phyloP scores from a whole-genome alignment of 2,329 filamentous ascomycete genomes.

The Monilinia laxa region DNA sequence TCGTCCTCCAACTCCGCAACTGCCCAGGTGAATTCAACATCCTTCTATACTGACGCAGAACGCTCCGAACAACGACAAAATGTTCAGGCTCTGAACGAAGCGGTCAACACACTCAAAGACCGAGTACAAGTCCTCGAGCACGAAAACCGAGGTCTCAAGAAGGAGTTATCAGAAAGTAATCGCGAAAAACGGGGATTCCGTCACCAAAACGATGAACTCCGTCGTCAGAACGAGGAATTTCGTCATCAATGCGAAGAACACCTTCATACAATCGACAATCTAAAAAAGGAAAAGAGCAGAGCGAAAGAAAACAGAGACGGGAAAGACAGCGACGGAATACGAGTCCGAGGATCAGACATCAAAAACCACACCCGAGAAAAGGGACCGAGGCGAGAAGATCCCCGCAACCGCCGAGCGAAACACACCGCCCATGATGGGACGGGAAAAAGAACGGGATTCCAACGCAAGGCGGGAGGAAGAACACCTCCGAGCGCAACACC shows the following conservation, averaged over 20 bases:
- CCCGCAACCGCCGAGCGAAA: constrained; percentile 3
- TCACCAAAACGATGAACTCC: constrained; percentile 13
- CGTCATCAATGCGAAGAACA: constrained; percentile 15
- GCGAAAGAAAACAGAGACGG: not conserved
- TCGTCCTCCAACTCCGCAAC: constrained; percentile 12
- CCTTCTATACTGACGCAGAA: constrained; percentile 1
- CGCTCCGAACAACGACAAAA: constrained; percentile 6
- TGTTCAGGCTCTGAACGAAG: constrained; percentile 8
- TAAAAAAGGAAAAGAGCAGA: constrained; percentile 4
- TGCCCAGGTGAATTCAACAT: constrained; percentile 2
- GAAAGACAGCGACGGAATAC: constrained; percentile 11
- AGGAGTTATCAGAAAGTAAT: constrained; percentile 17
- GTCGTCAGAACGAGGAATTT: constrained; percentile 18
- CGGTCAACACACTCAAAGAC: constrained; percentile 14
- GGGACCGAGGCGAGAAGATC: not conserved
- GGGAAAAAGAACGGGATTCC: constrained; percentile 12
- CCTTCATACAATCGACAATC: not conserved
- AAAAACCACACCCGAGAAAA: constrained; percentile 10
- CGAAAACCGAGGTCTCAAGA: constrained; percentile 18
- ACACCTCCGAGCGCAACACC: not conserved
- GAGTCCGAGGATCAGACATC: constrained; percentile 3
- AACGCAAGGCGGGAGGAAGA: constrained; percentile 10
- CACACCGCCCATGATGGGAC: constrained; percentile 10
- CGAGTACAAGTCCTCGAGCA: constrained; percentile 10
- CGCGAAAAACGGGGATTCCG: constrained; percentile 18